phyloP scores from a whole-genome alignment of 495 filamentous ascomycete genomes.

The Pseudotulostoma volvatum region DNA sequence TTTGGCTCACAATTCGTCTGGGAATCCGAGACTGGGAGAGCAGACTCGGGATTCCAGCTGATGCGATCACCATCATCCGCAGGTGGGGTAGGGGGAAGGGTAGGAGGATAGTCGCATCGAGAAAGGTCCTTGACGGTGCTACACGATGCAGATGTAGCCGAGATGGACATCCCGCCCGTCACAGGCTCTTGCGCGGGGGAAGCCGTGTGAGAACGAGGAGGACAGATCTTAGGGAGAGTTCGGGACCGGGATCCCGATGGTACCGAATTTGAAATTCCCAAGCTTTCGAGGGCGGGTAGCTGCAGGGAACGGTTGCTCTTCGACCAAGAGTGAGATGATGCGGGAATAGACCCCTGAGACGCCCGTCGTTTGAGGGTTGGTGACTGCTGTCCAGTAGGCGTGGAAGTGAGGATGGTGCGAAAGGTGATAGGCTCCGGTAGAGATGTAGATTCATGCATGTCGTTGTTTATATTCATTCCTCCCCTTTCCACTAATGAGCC shows the following conservation, averaged over 20 bases:
- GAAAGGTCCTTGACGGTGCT: conserved; percentile 4
- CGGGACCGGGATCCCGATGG: conserved; percentile 10
- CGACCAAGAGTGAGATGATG: conserved; percentile 26
- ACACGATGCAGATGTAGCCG: conserved; percentile 15
- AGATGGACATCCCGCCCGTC: conserved; percentile 13
- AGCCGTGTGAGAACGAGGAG: conserved; percentile 20
- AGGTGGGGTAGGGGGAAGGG: conserved; percentile 26
- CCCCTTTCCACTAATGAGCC: neutral
- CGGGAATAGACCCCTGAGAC: conserved; percentile 26
- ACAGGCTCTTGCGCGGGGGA: conserved; percentile 23
- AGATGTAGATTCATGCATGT: neutral
- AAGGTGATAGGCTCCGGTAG: neutral
- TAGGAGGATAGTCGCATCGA: conserved; percentile 20
- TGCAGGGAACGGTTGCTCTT: conserved; percentile 22
- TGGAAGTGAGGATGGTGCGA: conserved; percentile 1
- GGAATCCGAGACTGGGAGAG: conserved; percentile 20
- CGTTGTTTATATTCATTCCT: neutral
- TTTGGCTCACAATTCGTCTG: conserved; percentile 15
- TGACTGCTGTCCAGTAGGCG: conserved; percentile 7
- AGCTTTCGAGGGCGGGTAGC: conserved; percentile 26
- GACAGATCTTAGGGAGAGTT: conserved; percentile 21
- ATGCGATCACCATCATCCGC: conserved; percentile 26
- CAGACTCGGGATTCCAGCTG: conserved; percentile 22
- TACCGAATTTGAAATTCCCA: conserved; percentile 16
- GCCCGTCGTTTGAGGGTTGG: conserved; percentile 22